These are phyloP conservation scores for Cladophialophora bantiana DNA, from an alignment of 2,329 filamentous ascomycete genomes.

Conservation along the genomic window DNA sequence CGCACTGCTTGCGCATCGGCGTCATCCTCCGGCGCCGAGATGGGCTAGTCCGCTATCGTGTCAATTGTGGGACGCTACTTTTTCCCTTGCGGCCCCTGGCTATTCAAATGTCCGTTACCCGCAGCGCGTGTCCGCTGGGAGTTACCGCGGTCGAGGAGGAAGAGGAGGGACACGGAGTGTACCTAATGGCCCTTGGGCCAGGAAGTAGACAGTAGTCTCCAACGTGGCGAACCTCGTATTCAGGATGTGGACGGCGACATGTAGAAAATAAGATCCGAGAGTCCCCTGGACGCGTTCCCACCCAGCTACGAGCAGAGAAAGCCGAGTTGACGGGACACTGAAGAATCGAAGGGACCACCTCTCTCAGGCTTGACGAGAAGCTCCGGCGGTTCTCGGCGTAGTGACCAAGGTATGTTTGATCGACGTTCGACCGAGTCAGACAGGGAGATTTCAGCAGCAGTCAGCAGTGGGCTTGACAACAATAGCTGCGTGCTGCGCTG, in stretches of 20 bases:
- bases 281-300: neutral
- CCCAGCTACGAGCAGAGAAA: neutral
- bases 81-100: neutral
- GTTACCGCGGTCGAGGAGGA: neutral
- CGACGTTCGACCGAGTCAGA: conserved; percentile 7
- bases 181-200: neutral
- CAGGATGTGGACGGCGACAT: neutral
- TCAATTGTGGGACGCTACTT: conserved; percentile 7
- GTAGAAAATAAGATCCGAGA: neutral
- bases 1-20: conserved; percentile 17
- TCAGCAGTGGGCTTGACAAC: conserved; percentile 6
- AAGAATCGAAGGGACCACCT: neutral
- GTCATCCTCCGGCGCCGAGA: conserved; percentile 28
- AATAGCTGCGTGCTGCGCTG: neutral
- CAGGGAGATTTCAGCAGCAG: neutral
- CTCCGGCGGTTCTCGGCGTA: neutral
- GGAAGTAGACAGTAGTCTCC: neutral
- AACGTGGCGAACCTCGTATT: neutral
- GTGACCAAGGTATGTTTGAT: neutral
- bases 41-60: conserved; percentile 20
- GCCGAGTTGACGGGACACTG: neutral
- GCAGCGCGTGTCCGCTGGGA: neutral
- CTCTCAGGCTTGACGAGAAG: neutral
- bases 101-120: neutral
- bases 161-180: neutral